These are phyloP conservation scores for Lactarius quietus DNA, from an alignment of 768 basidiomycete genomes.

Conservation along the genomic window DNA sequence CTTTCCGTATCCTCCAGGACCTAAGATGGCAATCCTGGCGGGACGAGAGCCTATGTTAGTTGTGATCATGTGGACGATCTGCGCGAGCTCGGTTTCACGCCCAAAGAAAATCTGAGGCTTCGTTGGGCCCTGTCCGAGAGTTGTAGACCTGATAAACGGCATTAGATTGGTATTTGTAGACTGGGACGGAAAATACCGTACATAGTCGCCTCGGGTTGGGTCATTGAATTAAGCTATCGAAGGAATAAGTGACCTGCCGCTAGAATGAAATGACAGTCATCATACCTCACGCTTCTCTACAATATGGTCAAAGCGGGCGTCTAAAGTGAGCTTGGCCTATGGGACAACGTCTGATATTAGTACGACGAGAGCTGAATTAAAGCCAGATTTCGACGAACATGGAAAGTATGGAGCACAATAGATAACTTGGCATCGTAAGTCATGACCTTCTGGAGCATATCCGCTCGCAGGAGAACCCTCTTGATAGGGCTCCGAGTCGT, in stretches of 20 bases:
- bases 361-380: not conserved
- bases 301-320: not conserved
- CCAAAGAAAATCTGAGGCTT: conserved; percentile 6
- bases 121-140: not conserved
- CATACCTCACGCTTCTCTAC: not conserved
- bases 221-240: not conserved
- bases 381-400: not conserved
- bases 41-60: not conserved
- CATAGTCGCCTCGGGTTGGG: no score
- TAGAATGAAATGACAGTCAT: no score
- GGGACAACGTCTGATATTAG: not conserved
- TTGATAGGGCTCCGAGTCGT: not conserved
- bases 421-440: not conserved
- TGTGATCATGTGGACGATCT: not conserved
- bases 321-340: not conserved
- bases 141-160: not conserved
- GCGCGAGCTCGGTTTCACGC: not conserved
- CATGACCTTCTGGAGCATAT: conserved; percentile 7
- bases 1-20: not conserved
- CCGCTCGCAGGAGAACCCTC: not conserved
- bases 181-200: not conserved
- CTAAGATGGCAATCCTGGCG: not conserved
- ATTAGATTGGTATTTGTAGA: not conserved
- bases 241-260: not conserved
- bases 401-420: not conserved